A percentile compares a stretch with the other conserved stretches of the same genome.
Evolutionary conservation across 2,329 filamentous ascomycete species (phyloP).

Genomic region (Talaromyces sp.): DNA sequence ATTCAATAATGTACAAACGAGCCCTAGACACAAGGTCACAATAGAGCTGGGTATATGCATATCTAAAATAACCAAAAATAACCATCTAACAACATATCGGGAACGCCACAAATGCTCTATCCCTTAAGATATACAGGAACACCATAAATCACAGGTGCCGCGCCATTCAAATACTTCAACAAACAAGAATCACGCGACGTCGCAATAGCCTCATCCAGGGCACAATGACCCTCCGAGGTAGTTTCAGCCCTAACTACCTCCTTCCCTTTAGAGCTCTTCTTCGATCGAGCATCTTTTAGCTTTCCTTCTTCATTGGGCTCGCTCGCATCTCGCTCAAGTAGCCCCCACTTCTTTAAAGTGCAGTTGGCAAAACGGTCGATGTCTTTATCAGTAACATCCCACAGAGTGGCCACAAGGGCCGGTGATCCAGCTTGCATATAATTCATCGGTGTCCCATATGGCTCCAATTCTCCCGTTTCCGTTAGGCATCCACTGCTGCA

Average conservation of each 20-base stretch:
- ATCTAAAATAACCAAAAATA: not conserved
- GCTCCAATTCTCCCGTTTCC: conserved; percentile 81
- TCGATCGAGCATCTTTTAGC: conserved; percentile 20
- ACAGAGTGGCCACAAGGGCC: conserved; percentile 84
- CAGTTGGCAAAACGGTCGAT: conserved; percentile 85
- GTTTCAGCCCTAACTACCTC: conserved; percentile 5
- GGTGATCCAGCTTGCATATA: conserved; percentile 86
- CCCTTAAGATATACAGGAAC: conserved; percentile 74
- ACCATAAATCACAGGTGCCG: conserved; percentile 89
- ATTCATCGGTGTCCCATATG: conserved; percentile 82
- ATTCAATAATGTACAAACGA: not conserved
- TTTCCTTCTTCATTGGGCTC: conserved; percentile 21
- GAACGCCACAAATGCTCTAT: conserved; percentile 6
- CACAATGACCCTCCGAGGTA: conserved; percentile 33
- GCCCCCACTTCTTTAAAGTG: conserved; percentile 79
- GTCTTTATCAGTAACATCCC: conserved; percentile 97
- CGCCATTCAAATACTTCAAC: conserved; percentile 86
- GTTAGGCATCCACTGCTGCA: conserved; percentile 79
- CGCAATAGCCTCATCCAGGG: conserved; percentile 75
- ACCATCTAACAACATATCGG: not conserved
- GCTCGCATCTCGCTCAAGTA: conserved; percentile 46
- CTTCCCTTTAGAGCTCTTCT: not conserved
- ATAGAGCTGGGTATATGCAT: not conserved
- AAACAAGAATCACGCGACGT: conserved; percentile 72
- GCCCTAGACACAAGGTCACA: not conserved